These are phyloP conservation scores for Pleurotus ostreatus DNA, from an alignment of 768 basidiomycete species.

Conservation along the genomic window DNA sequence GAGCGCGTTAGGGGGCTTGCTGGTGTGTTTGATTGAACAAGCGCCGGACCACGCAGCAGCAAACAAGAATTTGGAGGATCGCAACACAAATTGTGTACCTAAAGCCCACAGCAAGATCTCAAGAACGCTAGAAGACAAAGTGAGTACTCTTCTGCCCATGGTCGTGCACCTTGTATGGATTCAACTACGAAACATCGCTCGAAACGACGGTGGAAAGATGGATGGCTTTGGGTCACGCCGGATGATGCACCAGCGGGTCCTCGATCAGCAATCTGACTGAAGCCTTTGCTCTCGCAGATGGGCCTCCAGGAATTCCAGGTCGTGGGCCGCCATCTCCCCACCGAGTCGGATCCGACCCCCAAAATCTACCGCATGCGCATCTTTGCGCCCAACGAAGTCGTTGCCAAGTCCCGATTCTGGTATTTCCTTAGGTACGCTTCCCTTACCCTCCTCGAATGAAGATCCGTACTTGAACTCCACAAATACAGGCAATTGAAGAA, in stretches of 20 bases:
- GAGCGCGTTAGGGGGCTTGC: too few relatives aligned
- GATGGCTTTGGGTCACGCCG: neutral
- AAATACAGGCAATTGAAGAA: conserved; percentile 84
- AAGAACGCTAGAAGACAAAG: neutral
- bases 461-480: neutral
- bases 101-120: conserved; percentile 6
- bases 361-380: conserved; percentile 99
- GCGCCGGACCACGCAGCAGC: too few relatives aligned
- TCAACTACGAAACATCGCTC: too few relatives aligned
- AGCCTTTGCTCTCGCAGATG: conserved; percentile 42
- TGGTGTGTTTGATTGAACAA: too few relatives aligned
- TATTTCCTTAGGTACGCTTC: conserved; percentile 85
- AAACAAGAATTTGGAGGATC: too few relatives aligned
- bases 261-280: neutral
- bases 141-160: neutral
- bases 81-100: too few relatives aligned
- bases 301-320: conserved; percentile 91
- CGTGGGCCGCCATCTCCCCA: conserved; percentile 95
- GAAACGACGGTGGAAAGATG: neutral
- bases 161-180: too few relatives aligned
- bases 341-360: conserved; percentile 86
- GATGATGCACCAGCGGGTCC: neutral
- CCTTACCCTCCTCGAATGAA: neutral
- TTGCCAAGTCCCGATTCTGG: conserved; percentile 99
- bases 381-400: conserved; percentile 97